Evolutionary conservation across 2,329 filamentous ascomycete genomes (phyloP), one percentile per base, ranked within the genome.

Genomic region (Aureobasidium subglaciale): DNA sequence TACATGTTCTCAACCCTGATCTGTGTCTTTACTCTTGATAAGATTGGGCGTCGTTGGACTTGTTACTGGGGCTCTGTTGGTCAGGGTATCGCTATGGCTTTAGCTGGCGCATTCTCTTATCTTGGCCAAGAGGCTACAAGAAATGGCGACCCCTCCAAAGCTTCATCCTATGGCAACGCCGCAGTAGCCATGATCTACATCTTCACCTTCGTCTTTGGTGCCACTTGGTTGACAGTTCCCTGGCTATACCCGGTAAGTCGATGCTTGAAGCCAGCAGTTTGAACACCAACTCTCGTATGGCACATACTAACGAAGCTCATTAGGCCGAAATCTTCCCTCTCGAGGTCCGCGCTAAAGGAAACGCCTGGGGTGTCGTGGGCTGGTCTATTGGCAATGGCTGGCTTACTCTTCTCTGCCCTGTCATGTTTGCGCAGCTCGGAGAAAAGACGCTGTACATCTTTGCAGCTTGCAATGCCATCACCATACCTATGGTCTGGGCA

Each of bases 1-100:
- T 79, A 79, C 63, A 79, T 79, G 60, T 50, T 78, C n/a, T 72
- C 72, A 2, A 78, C 75, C 2, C 72, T 71, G 65, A 64, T 79
- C 24, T 71, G 75, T 2, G 71, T 79, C 27, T 77, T 77, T 57
- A 72, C 73, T 15, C 73, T 79, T 55, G 75, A 79, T 60, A 71
- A 70, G 46, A 66, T 77, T 52, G 76, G 76, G 10, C 72, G 87
- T 24, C 78, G 86, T n/a, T 80, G 81, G 64, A 78, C 90, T 58
- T 88, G 90, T 84, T 70, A 90, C 16, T 81, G 87, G 59, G 86
- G 86, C 52, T 81, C 82, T 0, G 70, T 79, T 30, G 83, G 82
- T 3, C 58, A 59, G 52, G 46, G 57, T 15, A 54, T 58, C n/a
- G 68, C 63, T 5, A 67, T 67, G 65, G 60, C 59, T 8, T 55